Evolutionary conservation across 768 basidiomycete species (phyloP).

Genomic region (Leccinum longicurvipes): DNA sequence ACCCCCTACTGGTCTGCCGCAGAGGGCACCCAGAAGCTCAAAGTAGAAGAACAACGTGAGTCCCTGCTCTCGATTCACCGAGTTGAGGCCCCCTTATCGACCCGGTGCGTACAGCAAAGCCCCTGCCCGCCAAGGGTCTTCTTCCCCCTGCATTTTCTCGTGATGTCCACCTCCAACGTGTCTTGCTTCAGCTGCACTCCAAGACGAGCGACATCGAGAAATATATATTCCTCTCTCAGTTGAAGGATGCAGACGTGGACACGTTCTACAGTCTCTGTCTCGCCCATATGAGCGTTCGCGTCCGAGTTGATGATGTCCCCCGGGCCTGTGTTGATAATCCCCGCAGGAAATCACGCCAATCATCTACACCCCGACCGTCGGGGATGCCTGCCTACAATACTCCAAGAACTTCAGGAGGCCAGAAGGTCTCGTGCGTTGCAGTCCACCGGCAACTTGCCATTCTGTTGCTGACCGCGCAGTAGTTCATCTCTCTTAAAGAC

Average conservation of each 20-base stretch:
- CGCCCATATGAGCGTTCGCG: slow-evolving; percentile 49
- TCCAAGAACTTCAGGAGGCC: slow-evolving; percentile 73
- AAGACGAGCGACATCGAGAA: slow-evolving; percentile 76
- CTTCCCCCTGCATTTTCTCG: slow-evolving; percentile 57
- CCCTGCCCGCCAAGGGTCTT: slow-evolving; percentile 50
- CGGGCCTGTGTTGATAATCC: not conserved
- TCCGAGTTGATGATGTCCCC: not conserved
- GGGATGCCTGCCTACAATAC: slow-evolving; percentile 85
- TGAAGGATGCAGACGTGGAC: slow-evolving; percentile 67
- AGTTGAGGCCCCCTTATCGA: slow-evolving; percentile 3
- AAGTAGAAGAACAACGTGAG: slow-evolving; percentile 52
- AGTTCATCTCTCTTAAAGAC: slow-evolving; percentile 81
- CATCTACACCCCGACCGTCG: slow-evolving; percentile 91
- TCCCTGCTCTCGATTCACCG: not conserved
- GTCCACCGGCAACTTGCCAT: not conserved
- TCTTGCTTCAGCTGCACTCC: slow-evolving; percentile 67
- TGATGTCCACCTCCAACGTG: slow-evolving; percentile 53
- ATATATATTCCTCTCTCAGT: slow-evolving; percentile 77
- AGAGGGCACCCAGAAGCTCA: slow-evolving; percentile 70
- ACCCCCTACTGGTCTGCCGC: slow-evolving; percentile 61
- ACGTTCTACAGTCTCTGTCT: slow-evolving; percentile 80
- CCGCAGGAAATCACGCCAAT: slow-evolving; percentile 61
- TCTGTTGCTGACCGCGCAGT: slow-evolving; percentile 14
- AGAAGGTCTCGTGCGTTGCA: slow-evolving; percentile 59
- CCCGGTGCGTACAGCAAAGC: slow-evolving; percentile 33